Evolutionary conservation across 2,329 filamentous ascomycete species (phyloP), one percentile per base, ranked within the genome.

Genomic region (Nemania diffusa): DNA sequence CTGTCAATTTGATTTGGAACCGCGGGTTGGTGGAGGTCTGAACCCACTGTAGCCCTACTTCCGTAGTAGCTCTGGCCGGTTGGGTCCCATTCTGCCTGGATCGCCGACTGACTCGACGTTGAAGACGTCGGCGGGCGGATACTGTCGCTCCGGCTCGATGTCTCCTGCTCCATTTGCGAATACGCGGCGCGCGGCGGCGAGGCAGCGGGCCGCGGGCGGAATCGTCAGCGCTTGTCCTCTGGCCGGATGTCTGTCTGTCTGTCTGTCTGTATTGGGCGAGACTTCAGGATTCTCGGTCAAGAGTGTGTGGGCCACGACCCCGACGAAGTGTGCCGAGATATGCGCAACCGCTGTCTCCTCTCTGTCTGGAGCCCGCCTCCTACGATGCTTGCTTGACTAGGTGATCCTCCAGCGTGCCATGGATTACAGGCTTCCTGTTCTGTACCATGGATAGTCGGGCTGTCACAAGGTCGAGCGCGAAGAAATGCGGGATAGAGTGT

Each of bases 21-120:
- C 27, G 17, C 13, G 15, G 17, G 11, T 46, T n/a, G 40, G 15
- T 9, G 34, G 46, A 44, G 15, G 32, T 34, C 6, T 26, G 6
- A 55, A 65, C 66, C 26, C 26, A 68, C 66, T 42, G n/a, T 65
- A 46, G 62, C 62, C 26, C 58, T 62, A 32, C 62, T 62, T 32
- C 58, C 57, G 24, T 68, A 59, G 42, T 59, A 56, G 20, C 52
- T 65, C 13, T 52, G 61, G 50, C 56, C 62, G 40, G 57, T 44
- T 8, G 61, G 42, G 42, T 70, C 68, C 68, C 57, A 65, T 40
- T 68, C 57, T 51, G 50, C 37, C 32, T 58, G 57, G n/a, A 48
- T 62, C 15, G 27, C 62, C 11, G 66, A 65, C 44, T 65, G 57
- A 29, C 66, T 62, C 13, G 66, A 62, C 1, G 66, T 55, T 48